A percentile compares a stretch with the other conserved stretches of the same genome.
phyloP scores from a whole-genome alignment of 2,329 filamentous ascomycete genomes.

The Chrysoporthe puriensis region DNA sequence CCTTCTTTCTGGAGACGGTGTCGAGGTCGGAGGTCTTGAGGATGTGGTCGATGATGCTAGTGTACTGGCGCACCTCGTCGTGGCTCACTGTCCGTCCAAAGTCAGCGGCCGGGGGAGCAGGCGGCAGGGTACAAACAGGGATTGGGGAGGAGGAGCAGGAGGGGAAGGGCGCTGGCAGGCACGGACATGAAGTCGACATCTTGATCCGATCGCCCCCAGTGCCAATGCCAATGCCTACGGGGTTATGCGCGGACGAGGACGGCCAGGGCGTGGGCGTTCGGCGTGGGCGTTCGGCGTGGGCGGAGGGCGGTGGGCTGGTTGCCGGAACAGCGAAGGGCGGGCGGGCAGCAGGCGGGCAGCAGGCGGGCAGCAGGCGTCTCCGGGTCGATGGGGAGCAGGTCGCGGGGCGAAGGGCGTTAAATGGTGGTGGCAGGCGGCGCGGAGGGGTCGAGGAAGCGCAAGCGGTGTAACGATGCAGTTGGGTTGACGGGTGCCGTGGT shows the following conservation, averaged over 20 bases:
- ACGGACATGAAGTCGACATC: slow-evolving; percentile 19
- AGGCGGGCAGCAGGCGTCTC: not conserved
- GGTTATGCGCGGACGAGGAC: no score
- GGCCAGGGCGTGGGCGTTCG: no score
- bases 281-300: not conserved
- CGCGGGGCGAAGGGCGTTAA: not conserved
- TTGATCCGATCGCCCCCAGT: slow-evolving; percentile 5
- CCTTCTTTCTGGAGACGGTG: slow-evolving; percentile 67
- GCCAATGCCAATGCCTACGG: not conserved
- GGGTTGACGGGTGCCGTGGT: slow-evolving; percentile 20
- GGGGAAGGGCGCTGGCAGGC: not conserved
- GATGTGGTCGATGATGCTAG: slow-evolving; percentile 62
- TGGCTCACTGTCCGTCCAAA: slow-evolving; percentile 47
- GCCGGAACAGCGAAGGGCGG: not conserved
- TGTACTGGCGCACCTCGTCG: slow-evolving; percentile 57
- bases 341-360: not conserved
- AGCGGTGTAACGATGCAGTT: slow-evolving; percentile 17
- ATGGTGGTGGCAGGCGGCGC: not conserved
- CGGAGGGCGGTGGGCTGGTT: slow-evolving; percentile 1
- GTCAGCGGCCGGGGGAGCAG: slow-evolving; percentile 13
- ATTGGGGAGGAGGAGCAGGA: no score
- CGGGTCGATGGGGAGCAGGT: not conserved
- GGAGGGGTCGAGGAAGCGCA: not conserved
- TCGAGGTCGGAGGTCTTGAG: slow-evolving; percentile 61
- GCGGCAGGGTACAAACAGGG: not conserved